A percentile compares a stretch with the other conserved stretches of the same genome.
phyloP scores from a whole-genome alignment of 2,329 filamentous ascomycete genomes.

The Ustulina deusta region DNA sequence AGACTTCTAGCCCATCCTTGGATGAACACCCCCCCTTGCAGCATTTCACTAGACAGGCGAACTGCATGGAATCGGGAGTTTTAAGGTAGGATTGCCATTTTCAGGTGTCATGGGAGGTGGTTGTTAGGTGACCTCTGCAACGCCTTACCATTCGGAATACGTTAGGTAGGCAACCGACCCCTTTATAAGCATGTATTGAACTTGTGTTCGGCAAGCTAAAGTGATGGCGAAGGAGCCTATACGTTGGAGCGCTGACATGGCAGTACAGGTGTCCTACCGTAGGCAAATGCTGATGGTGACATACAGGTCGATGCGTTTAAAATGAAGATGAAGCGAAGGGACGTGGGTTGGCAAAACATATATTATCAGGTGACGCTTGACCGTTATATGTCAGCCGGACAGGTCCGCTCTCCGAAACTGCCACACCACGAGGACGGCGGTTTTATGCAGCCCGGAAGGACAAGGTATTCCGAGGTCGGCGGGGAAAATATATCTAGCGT shows the following conservation, averaged over 20 bases:
- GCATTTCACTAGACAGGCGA: background rate
- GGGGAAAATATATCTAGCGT: background rate
- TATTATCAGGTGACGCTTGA: slow-evolving; percentile 3
- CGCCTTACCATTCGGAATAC: background rate
- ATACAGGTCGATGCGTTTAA: background rate
- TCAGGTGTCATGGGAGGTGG: slow-evolving; percentile 8
- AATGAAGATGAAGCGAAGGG: background rate
- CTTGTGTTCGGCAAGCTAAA: slow-evolving; percentile 4
- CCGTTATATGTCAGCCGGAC: slow-evolving; percentile 12
- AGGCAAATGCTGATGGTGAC: background rate
- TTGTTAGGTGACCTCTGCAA: background rate
- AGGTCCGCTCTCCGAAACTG: slow-evolving; percentile 25
- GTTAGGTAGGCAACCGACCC: background rate
- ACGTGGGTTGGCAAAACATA: background rate
- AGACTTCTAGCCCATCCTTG: slow-evolving; percentile 8
- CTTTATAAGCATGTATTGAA: slow-evolving; percentile 7
- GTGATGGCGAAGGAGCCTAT: background rate
- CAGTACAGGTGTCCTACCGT: background rate
- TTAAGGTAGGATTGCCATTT: slow-evolving; percentile 14
- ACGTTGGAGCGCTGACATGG: slow-evolving; percentile 16
- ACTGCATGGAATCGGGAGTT: background rate
- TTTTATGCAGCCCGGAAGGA: background rate
- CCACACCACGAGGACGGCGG: slow-evolving; percentile 1
- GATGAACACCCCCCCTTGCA: background rate
- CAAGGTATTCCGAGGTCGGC: slow-evolving; percentile 14